Conservation (phyloP, 495 filamentous ascomycete genomes). For the Apiosordaria backusii region DNA sequence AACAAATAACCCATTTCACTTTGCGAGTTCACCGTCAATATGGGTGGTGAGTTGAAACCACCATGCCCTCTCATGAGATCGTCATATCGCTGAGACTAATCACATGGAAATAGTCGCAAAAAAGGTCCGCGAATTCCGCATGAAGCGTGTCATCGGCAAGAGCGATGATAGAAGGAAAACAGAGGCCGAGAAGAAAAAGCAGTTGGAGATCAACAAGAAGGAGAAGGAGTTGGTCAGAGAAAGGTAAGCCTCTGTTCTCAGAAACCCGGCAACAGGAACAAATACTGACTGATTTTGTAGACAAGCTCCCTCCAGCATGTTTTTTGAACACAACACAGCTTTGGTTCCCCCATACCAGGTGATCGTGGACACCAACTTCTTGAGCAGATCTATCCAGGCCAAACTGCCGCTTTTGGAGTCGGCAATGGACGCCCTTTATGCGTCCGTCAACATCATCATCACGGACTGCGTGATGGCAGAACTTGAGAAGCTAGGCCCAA, state of each 20-base stretch:
- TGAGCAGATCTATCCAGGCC: conserved; percentile 82
- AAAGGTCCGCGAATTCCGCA: conserved; percentile 31
- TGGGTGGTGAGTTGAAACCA: not conserved
- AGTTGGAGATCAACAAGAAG: conserved; percentile 56
- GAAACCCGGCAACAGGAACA: conserved; percentile 27
- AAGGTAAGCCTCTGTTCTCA: conserved; percentile 45
- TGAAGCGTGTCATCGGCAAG: conserved; percentile 61
- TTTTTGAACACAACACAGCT: conserved; percentile 92
- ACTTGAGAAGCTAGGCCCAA: conserved; percentile 84
- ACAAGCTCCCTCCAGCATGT: conserved; percentile 82
- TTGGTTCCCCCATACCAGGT: conserved; percentile 59
- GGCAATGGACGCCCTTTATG: conserved; percentile 71
- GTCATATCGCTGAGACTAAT: not conserved
- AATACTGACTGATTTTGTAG: conserved; percentile 29
- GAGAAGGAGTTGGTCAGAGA: conserved; percentile 59
- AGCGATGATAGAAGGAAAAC: conserved; percentile 59
- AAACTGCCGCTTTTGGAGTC: conserved; percentile 84
- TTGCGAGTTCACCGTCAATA: not conserved
- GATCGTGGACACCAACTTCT: conserved; percentile 79
- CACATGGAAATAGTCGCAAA: conserved; percentile 24
- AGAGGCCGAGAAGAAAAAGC: conserved; percentile 54
- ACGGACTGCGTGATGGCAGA: conserved; percentile 62
- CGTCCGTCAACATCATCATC: conserved; percentile 65
- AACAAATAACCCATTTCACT: not conserved
- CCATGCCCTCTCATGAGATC: no score